Base-by-base conservation (phyloP, 305 asterid genomes). In the Fraxinus latifolia region DNA sequence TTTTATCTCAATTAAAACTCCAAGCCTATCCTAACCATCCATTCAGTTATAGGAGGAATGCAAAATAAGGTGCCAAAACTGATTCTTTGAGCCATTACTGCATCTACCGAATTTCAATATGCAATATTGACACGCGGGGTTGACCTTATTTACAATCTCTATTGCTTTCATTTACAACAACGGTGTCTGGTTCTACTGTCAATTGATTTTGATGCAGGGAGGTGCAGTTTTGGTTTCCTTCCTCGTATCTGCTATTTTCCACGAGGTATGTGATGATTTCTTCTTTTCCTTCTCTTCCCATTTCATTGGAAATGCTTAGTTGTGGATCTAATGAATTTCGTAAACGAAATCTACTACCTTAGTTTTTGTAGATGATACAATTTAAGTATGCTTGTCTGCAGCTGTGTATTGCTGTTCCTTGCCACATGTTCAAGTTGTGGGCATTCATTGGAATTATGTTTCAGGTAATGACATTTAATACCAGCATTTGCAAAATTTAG, bases 371-470 rank as follows among this genome's bases (percentile, higher is more conserved):
- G 25, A 37, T 83, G 77, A 82, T 79, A 68, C 82, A 68, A 29
- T 19, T 58, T 53, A 74, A 31, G 80, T 75, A 29, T 88, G 77
- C 81, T 83, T 58, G 79, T 82, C 78, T 79, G 86, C 94, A 96
- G 99, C 83, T 96, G 77, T 96, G 98, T 29, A 84, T 96, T 83
- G 99, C 98, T 33, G 98, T 96, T 80, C 99, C 99, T 67, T 96
- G 98, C 90, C 99, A 91, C 86, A 91, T 95, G 79, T 94, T 94
- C 93, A 96, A 91, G 93, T 89, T 92, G 71, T 96, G 99, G 99
- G 98, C 98, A 37, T 96, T 93, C 86, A 83, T 91, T 27, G 98
- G 98, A 78, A 93, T 96, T 82, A 88, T 96, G 98, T 86, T 94
- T 88, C 99, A 96, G 99, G 99, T 96, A 81, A 85, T 58, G 77